These are phyloP conservation scores for Fagus sylvatica DNA, from an alignment of 306 rosid genomes.

Conservation along the genomic window DNA sequence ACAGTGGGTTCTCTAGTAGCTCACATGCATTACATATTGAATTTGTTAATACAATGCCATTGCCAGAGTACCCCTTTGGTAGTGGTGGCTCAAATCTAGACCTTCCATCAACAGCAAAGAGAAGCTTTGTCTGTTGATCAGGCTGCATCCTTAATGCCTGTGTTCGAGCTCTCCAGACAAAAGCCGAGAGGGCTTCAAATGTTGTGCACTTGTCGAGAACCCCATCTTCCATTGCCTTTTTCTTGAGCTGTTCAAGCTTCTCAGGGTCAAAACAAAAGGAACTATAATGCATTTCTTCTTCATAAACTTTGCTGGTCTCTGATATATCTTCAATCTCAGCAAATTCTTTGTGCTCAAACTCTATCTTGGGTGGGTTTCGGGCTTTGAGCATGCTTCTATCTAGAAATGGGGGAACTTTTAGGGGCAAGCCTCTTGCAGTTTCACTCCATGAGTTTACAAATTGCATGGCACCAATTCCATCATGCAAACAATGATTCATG, in stretches of 20 bases:
- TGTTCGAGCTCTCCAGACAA: conserved; percentile 85
- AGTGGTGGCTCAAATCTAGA: conserved; percentile 63
- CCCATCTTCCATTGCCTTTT: conserved; percentile 57
- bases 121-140: conserved; percentile 69
- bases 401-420: conserved; percentile 51
- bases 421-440: conserved; percentile 59
- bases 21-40: conserved; percentile 57
- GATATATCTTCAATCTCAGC: conserved; percentile 69
- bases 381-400: conserved; percentile 71
- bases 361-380: conserved; percentile 55
- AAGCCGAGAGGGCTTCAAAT: conserved; percentile 72
- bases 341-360: conserved; percentile 63
- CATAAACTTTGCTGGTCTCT: conserved; percentile 42
- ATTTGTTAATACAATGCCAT: conserved; percentile 69
- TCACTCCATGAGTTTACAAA: conserved; percentile 78
- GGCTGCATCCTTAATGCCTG: conserved; percentile 58
- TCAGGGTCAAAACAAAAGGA: conserved; percentile 59
- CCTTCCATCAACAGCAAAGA: conserved; percentile 80
- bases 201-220: conserved; percentile 50
- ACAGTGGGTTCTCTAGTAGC: conserved; percentile 48
- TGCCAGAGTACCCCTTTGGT: conserved; percentile 72
- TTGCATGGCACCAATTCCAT: conserved; percentile 71
- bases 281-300: conserved; percentile 42
- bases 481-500: conserved; percentile 66
- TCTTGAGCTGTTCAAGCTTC: conserved; percentile 58